These are phyloP conservation scores for Aspergillus sp. DNA, from an alignment of 2,329 filamentous ascomycete species.

Conservation along the genomic window DNA sequence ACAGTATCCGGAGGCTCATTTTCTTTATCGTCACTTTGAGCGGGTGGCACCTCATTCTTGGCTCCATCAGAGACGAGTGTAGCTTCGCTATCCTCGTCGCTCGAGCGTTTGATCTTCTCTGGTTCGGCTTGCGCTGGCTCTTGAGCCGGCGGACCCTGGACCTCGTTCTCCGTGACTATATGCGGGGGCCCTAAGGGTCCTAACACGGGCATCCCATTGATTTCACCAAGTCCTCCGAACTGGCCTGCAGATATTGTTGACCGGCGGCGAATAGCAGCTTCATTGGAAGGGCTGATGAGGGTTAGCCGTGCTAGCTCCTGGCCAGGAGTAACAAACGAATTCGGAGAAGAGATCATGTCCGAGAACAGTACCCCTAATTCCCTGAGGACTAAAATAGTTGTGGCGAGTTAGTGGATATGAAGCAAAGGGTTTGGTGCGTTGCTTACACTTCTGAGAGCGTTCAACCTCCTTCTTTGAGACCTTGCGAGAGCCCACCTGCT, in stretches of 20 bases:
- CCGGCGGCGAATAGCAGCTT: slow-evolving; percentile 51
- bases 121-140: slow-evolving; percentile 12
- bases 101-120: slow-evolving; percentile 24
- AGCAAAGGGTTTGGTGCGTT: not conserved
- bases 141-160: slow-evolving; percentile 21
- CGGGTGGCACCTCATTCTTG: slow-evolving; percentile 18
- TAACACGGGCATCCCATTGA: slow-evolving; percentile 45
- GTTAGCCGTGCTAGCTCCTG: slow-evolving; percentile 79
- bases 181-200: slow-evolving; percentile 47
- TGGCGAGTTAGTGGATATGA: slow-evolving; percentile 5
- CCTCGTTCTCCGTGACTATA: slow-evolving; percentile 13
- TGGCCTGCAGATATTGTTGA: slow-evolving; percentile 41
- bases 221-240: slow-evolving; percentile 39
- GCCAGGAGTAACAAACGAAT: slow-evolving; percentile 66
- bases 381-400: slow-evolving; percentile 60
- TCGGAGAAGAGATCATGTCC: slow-evolving; percentile 64
- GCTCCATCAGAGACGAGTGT: slow-evolving; percentile 37
- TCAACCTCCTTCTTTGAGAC: slow-evolving; percentile 59
- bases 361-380: slow-evolving; percentile 71
- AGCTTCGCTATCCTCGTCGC: slow-evolving; percentile 33
- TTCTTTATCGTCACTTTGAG: slow-evolving; percentile 38
- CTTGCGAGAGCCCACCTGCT: slow-evolving; percentile 73
- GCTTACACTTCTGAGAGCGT: slow-evolving; percentile 72
- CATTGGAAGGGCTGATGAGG: slow-evolving; percentile 61
- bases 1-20: slow-evolving; percentile 30